Evolutionary conservation across 2,329 filamentous ascomycete genomes (phyloP), one percentile per base, ranked within the genome.

Genomic region (Cladosporium oxysporum): DNA sequence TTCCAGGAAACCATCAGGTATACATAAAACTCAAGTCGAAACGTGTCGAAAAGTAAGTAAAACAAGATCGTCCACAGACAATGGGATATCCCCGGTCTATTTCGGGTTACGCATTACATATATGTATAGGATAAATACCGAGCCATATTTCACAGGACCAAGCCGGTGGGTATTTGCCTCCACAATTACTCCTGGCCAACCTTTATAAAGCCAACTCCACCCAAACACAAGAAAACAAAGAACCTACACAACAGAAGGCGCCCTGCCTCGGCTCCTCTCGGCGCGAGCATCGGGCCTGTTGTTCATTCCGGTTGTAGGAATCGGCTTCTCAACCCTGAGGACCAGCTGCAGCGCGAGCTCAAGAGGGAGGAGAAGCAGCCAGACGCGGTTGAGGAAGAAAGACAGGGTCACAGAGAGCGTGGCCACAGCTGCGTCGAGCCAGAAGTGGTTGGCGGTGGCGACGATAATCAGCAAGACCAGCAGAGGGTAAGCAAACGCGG

Each of bases 391-490:
- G 68, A 78, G 78, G 5, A 78, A 57, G 69, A 84, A 85, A 2
- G 81, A 80, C 14, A 84, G 58, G 5, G 78, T 75, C 3, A 83
- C 83, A 23, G 82, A 83, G 66, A 80, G 76, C 1, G 80, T 81
- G 14, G 84, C 84, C 6, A 84, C 79, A 18, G 82, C 71, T 0
- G 84, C 84, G 71, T 86, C 84, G 66, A 86, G 77, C 77, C 81
- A 85, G 74, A 86, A 90, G 72, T 86, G 87, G 71, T 89, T 89
- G 37, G 86, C 87, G 0, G 86, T 88, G 18, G 86, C 83, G 31
- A 89, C 83, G 66, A 89, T 88, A 31, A 83, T 81, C 6, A 78
- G 73, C 10, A 77, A 78, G 66, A 82, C 81, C 29, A 84, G 76
- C 0, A 78, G 74, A 4, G 78, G 79, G 66, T 82, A 83, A 0